Conservation (phyloP, 1,284 basidiomycete species). For the Trichosporon asahii region DNA sequence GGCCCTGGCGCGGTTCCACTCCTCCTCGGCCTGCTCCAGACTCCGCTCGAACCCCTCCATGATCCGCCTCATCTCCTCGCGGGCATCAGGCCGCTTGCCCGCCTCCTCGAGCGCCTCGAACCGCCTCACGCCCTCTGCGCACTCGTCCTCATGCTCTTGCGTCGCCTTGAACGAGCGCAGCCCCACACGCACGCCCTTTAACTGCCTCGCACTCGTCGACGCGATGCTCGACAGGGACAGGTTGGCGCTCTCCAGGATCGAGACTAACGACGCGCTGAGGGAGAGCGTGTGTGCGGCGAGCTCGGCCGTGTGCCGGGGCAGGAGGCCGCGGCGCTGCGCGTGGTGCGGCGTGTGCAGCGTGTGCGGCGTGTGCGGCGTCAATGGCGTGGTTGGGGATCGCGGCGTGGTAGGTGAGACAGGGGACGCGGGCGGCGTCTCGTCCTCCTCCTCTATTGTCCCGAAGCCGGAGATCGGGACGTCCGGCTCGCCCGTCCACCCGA, state of each 20-base stretch:
- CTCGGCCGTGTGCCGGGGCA: background rate
- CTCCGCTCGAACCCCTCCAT: conserved; percentile 20
- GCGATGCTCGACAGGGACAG: conserved; percentile 11
- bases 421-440: background rate
- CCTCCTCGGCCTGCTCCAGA: conserved; percentile 8
- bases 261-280: background rate
- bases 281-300: background rate
- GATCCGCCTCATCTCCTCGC: conserved; percentile 3
- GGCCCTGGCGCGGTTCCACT: background rate
- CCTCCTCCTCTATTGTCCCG: background rate
- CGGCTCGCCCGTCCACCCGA: conserved; percentile 12
- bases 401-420: background rate
- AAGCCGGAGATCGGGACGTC: background rate
- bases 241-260: background rate
- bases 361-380: background rate
- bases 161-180: conserved; percentile 12
- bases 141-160: conserved; percentile 18
- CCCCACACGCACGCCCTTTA: conserved; percentile 17
- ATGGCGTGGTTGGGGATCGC: background rate
- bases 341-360: too few relatives aligned
- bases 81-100: conserved; percentile 6
- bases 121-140: conserved; percentile 13
- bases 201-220: conserved; percentile 1
- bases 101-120: conserved; percentile 15
- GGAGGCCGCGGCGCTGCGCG: background rate